Base-by-base conservation (phyloP, 352 stramenopile genomes). In the Peronospora destructor region DNA sequence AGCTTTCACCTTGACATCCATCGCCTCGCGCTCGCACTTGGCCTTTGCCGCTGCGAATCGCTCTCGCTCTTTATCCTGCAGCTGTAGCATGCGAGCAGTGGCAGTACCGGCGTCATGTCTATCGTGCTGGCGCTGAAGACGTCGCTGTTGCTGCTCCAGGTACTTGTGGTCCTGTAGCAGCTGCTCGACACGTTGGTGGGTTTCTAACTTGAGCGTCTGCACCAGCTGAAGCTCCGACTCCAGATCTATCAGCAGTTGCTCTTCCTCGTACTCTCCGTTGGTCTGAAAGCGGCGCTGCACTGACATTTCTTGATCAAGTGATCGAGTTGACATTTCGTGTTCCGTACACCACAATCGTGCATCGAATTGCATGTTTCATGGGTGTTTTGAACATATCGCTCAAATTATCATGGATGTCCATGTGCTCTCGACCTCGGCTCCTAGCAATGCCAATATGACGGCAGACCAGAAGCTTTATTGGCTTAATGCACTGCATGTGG, bases 21-120 rank as follows among this genome's bases (percentile, higher is more conserved):
- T 41, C 37, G 73, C 70, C 19, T 76, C 52, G 2, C 54, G 39
- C 17, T 53, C 29, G 2, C 56, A 61, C 25, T 60, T 45, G 13
- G 40, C 21, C 10, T 69, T 56, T 13, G 48, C 59, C 5, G 51
- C 45, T 4, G 56, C 49, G 14, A 59, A 45, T n/a, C 73, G 63
- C 44, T 44, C 51, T n/a, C 68, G 63, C 42, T 80, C 72, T 12
- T 82, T 59, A n/a, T 71, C 67, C 48, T 87, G 78, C 6, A 90
- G 59, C 16, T 80, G 63, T 50, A 84, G 25, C 56, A 90, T 75
- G 23, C 78, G 78, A 12, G 63, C 71, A 13, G 79, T 72, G 46
- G 66, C 54, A 9, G 54, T 50, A 17, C 58, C 66, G 28, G 54
- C 53, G 19, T 70, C 54, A 1, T 30, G 46, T 34, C 71, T 69